Base-by-base conservation (phyloP, 495 filamentous ascomycete species). In the Trichoderma parareesei region DNA sequence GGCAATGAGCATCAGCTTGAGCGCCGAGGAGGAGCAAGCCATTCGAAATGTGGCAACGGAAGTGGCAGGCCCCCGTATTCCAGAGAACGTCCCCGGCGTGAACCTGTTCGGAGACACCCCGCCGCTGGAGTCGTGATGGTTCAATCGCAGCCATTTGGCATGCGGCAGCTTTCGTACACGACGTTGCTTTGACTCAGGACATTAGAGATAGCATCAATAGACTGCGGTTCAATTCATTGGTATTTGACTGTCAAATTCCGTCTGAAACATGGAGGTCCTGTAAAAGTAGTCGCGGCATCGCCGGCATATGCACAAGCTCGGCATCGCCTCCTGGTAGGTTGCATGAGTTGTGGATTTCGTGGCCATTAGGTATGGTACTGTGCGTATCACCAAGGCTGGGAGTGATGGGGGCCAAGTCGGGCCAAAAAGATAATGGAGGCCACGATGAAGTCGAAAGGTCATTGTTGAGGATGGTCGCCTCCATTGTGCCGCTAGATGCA, bases 1-100 rank as follows among this genome's bases (percentile, higher is more conserved):
- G 2, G 74, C 81, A 4, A 13, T 80, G 5, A 61, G 78, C 11
- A 65, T 85, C 16, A 61, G 63, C 3, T 62, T 86, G 43, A 79
- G 71, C 0, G 68, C 69, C 5, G 73, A 75, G 20, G 82, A 85
- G 43, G 73, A 76, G n/a, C 66, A 67, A 33, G 74, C 76, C 46
- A 74, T 82, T 62, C 71, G 83, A 48, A 67, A 74, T 6, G 73
- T 77, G 5, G 35, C 16, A 37, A 61, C 27, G 7, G 60, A 61
- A 13, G 38, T 43, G 2, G 11, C 10, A 4, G 60, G 38, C 3
- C 5, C 37, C 9, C 60, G 60, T n/a, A 40, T 41, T 20, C 60
- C 60, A 7, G 60, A 61, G 3, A 33, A 27, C 60, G 27, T 40
- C 4, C 60, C 38, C 3, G 41, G 60, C 8, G 11, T 37, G 4